Percentiles rank a stretch among this genome's conserved stretches.
Conservation (phyloP, 192 early-diverging fungal species). For the Rhizophlyctis rosea region DNA sequence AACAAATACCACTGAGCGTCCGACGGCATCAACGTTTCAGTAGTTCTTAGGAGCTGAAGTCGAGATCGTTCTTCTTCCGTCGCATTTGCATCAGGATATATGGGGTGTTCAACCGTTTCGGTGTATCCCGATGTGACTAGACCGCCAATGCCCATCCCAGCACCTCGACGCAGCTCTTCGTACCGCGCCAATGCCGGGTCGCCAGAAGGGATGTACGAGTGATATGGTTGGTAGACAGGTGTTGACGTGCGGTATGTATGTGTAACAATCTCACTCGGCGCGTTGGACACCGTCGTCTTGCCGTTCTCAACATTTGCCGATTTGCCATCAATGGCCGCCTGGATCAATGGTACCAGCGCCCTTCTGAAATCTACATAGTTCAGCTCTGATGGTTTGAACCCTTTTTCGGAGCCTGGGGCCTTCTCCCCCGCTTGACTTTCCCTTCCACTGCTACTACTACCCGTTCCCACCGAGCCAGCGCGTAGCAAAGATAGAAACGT, state of each 20-base stretch:
- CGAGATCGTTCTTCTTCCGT: constrained; percentile 17
- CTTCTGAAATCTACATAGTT: constrained; percentile 29
- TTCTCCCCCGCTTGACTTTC: not conserved
- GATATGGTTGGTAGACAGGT: too few relatives aligned
- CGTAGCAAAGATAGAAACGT: too few relatives aligned
- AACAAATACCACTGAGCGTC: constrained; percentile 50
- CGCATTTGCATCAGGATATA: too few relatives aligned
- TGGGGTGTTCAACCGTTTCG: too few relatives aligned
- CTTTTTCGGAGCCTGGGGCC: constrained; percentile 11
- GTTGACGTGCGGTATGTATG: too few relatives aligned
- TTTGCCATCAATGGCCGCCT: constrained; percentile 2
- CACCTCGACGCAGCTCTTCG: too few relatives aligned
- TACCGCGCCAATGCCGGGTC: too few relatives aligned
- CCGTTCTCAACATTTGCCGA: not conserved
- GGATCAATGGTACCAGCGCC: constrained; percentile 27
- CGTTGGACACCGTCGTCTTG: not conserved
- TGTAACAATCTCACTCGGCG: not conserved
- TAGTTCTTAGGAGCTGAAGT: constrained; percentile 22
- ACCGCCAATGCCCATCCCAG: too few relatives aligned
- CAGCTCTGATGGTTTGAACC: constrained; percentile 18
- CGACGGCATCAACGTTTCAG: constrained; percentile 29
- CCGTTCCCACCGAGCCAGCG: not conserved
- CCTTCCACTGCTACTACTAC: not conserved
- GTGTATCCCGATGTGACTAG: too few relatives aligned
- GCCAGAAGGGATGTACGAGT: too few relatives aligned